Percentiles rank a stretch among this genome's conserved stretches.
These are phyloP conservation scores for Cytospora schulzeri DNA, from an alignment of 2,329 filamentous ascomycete species.

Conservation along the genomic window DNA sequence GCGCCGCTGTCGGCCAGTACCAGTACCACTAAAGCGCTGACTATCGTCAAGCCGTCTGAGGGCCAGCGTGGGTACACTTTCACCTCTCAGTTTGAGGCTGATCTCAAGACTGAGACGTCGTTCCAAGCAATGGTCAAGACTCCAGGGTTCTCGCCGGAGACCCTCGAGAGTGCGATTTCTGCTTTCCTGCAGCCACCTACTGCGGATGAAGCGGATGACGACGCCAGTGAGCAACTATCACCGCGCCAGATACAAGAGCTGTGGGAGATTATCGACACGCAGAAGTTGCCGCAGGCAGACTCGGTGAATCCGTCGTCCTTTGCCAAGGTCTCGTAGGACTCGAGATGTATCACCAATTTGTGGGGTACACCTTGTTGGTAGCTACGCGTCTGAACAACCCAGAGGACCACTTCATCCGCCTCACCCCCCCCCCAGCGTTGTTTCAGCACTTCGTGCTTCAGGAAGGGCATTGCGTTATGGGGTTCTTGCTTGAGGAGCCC, in stretches of 20 bases:
- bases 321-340: constrained; percentile 13
- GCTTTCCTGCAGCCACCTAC: constrained; percentile 43
- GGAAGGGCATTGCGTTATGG: neutral
- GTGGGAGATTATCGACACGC: constrained; percentile 44
- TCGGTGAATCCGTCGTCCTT: constrained; percentile 35
- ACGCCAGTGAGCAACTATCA: constrained; percentile 40
- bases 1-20: constrained; percentile 53
- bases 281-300: constrained; percentile 40
- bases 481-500: neutral
- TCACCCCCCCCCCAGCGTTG: neutral
- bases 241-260: constrained; percentile 42
- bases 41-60: constrained; percentile 79
- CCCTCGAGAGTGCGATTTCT: constrained; percentile 53
- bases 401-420: constrained; percentile 5
- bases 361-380: constrained; percentile 22
- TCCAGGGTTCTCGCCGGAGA: constrained; percentile 49
- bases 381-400: constrained; percentile 11
- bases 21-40: constrained; percentile 52
- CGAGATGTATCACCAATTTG: constrained; percentile 4
- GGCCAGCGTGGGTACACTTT: constrained; percentile 66
- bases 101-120: constrained; percentile 43
- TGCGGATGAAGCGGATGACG: constrained; percentile 29
- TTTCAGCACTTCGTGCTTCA: constrained; percentile 10
- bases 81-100: constrained; percentile 61
- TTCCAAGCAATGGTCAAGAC: constrained; percentile 49